phyloP scores from a whole-genome alignment of 139 green algal genomes.

The Micromonas pusilla region DNA sequence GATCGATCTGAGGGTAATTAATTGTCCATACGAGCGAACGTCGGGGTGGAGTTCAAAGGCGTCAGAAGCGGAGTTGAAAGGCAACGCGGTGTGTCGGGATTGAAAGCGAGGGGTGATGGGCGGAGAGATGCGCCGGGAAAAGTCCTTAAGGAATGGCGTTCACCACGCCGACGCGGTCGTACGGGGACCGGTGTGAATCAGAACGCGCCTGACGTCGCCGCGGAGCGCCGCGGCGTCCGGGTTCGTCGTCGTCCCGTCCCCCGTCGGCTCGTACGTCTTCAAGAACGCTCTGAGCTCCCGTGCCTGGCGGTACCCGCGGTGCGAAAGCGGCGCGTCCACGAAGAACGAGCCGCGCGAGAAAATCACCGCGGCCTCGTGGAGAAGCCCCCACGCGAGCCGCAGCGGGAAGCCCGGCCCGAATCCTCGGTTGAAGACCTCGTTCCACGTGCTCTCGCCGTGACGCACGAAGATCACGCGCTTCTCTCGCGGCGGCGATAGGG shows the following conservation, averaged over 20 bases:
- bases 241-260: not conserved
- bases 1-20: not conserved
- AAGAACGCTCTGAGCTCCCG: slow-evolving; percentile 12
- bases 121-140: no score
- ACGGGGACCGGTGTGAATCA: no score
- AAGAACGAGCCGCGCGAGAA: slow-evolving; percentile 22
- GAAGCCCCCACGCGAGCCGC: slow-evolving; percentile 2
- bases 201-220: no score
- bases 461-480: slow-evolving; percentile 27
- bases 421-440: slow-evolving; percentile 30
- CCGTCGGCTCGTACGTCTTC: not conserved
- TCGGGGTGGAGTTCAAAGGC: no score
- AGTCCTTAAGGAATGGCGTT: no score
- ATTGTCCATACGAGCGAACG: no score
- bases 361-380: slow-evolving; percentile 2
- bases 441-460: slow-evolving; percentile 31
- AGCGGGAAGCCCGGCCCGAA: slow-evolving; percentile 16
- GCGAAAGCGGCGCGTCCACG: slow-evolving; percentile 20
- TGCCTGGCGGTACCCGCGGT: not conserved
- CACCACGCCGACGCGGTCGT: no score
- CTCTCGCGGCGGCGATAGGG: not conserved
- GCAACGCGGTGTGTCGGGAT: no score
- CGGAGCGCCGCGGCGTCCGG: not conserved
- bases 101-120: no score
- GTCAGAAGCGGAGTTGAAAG: no score